These are phyloP conservation scores for Colletotrichum noveboracense DNA, from an alignment of 2,329 filamentous ascomycete species.

Conservation along the genomic window DNA sequence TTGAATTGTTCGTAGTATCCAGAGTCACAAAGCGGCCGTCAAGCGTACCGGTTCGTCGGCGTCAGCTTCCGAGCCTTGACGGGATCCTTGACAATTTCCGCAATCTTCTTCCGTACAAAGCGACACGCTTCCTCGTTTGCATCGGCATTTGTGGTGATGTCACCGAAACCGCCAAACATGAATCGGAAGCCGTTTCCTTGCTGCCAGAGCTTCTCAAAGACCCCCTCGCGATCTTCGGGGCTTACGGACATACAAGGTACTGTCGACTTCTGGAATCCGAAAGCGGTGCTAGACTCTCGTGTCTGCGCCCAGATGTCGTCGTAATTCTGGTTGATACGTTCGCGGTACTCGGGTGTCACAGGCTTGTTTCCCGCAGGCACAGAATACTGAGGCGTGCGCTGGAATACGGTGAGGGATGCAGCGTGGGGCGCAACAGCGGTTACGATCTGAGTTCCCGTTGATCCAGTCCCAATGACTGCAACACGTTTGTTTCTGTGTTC, in stretches of 20 bases:
- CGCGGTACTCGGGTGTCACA: not conserved
- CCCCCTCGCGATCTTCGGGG: not conserved
- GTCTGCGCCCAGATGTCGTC: constrained; percentile 21
- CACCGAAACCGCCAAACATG: not conserved
- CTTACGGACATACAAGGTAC: not conserved
- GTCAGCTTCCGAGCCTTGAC: constrained; percentile 23
- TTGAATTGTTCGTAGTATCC: not conserved
- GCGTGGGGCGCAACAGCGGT: not conserved
- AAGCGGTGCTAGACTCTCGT: constrained; percentile 27
- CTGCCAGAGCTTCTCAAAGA: not conserved
- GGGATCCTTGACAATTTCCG: constrained; percentile 25
- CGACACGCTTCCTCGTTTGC: constrained; percentile 28
- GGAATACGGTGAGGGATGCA: not conserved
- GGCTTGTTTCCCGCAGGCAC: not conserved
- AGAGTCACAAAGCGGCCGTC: not conserved
- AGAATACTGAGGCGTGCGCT: not conserved
- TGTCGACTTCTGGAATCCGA: constrained; percentile 29
- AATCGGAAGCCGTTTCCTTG: not conserved
- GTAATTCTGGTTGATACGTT: constrained; percentile 26
- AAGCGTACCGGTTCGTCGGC: constrained; percentile 21
- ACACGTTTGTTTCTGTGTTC: not conserved
- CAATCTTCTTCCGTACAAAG: constrained; percentile 29
- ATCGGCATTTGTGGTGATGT: constrained; percentile 24
- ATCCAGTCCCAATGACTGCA: not conserved
- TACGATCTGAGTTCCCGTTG: not conserved